Conservation (phyloP, 2,329 filamentous ascomycete species). For the Colletotrichum sojae region DNA sequence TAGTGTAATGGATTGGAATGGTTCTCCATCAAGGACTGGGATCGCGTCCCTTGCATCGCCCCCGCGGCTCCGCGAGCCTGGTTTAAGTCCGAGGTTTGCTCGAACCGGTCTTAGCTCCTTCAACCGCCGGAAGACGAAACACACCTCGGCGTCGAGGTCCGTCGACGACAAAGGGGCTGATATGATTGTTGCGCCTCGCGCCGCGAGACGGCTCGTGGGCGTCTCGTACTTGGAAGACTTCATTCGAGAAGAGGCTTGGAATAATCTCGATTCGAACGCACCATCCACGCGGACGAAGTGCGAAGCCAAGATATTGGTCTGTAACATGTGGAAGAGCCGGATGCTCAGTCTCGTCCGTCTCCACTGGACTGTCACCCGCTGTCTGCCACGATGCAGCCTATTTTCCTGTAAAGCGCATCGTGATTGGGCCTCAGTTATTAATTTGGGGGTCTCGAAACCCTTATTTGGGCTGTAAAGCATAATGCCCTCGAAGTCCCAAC, state of each 20-base stretch:
- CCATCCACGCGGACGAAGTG: background rate
- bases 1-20: background rate
- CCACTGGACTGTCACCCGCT: background rate
- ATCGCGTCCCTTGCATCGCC: background rate
- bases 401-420: background rate
- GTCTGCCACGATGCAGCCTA: background rate
- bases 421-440: background rate
- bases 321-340: background rate
- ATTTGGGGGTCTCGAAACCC: background rate
- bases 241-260: background rate
- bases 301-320: background rate
- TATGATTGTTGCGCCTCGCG: constrained; percentile 22
- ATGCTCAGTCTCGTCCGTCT: background rate
- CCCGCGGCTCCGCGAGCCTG: background rate
- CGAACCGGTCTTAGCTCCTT: constrained; percentile 8
- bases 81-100: background rate
- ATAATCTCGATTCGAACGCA: background rate
- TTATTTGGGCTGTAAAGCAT: background rate
- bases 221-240: background rate
- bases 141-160: background rate
- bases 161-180: constrained; percentile 27
- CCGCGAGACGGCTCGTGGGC: background rate
- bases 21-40: background rate
- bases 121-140: background rate
- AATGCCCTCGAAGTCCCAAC: background rate